These are phyloP conservation scores for Castanea mollissima DNA, from an alignment of 306 rosid genomes.

Conservation along the genomic window DNA sequence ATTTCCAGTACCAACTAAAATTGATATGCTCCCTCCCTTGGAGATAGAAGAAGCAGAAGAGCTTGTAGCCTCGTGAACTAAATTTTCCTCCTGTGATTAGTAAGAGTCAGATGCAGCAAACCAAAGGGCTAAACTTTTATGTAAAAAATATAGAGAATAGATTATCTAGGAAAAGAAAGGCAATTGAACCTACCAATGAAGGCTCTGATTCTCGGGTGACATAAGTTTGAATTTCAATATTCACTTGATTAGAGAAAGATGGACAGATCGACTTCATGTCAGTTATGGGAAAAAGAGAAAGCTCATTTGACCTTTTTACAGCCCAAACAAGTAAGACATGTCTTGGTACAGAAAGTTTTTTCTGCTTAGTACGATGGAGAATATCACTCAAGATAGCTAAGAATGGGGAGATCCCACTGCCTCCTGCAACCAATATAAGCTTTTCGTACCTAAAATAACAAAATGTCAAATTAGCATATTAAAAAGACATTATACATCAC, in stretches of 20 bases:
- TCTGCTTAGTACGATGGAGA: slow-evolving; percentile 69
- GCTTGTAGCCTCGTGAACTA: slow-evolving; percentile 29
- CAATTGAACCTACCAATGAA: slow-evolving; percentile 56
- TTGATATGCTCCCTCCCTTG: slow-evolving; percentile 55
- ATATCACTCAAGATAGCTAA: slow-evolving; percentile 87
- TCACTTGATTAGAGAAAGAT: slow-evolving; percentile 47
- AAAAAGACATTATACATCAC: slow-evolving; percentile 5
- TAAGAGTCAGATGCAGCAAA: slow-evolving; percentile 24
- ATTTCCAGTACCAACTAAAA: slow-evolving; percentile 83
- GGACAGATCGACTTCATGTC: slow-evolving; percentile 72
- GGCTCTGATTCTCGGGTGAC: slow-evolving; percentile 84
- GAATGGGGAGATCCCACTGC: slow-evolving; percentile 91
- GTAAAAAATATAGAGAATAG: neutral
- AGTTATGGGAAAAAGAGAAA: slow-evolving; percentile 67
- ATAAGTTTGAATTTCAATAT: slow-evolving; percentile 52
- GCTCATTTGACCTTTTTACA: slow-evolving; percentile 68
- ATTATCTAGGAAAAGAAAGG: slow-evolving; percentile 2
- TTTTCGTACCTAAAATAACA: slow-evolving; percentile 71
- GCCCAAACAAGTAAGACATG: slow-evolving; percentile 83
- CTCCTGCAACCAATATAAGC: slow-evolving; percentile 89
- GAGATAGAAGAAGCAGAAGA: slow-evolving; percentile 48
- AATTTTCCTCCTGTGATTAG: slow-evolving; percentile 70
- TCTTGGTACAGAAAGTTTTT: slow-evolving; percentile 64
- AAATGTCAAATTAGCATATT: slow-evolving; percentile 1
- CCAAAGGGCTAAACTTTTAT: neutral